Evolutionary conservation across 768 basidiomycete species (phyloP), one percentile per base, ranked within the genome.

Genomic region (Tricholoma saponaceum): DNA sequence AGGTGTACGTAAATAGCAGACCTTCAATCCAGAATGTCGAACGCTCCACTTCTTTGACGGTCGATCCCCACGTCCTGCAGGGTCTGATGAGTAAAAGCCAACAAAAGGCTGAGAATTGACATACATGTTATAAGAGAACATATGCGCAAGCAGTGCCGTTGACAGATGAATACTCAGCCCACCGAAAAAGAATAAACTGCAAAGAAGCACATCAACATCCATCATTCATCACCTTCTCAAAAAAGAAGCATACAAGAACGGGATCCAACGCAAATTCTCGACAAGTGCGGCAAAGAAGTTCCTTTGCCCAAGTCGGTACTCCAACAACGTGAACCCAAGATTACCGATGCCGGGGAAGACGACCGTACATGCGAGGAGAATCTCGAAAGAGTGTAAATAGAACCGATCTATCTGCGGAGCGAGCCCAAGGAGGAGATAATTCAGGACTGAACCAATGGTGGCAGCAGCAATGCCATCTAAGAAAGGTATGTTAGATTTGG

Each of bases 331-430:
- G 70, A 84, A 90, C 13, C 86, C 87, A 32, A 90, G 64, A 68
- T 87, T 91, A 1, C 89, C 89, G 18, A 87, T 70, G 25, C 84
- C 88, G 59, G 87, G 83, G 73, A 91, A 92, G 18, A 91, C 87
- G 54, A 89, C 80, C 0, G 82, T 81, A 50, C 87, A 89, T 16
- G 89, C 87, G 26, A 90, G 78, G 69, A 87, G 84, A 64, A 91
- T 88, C 68, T 90, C 89, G 67, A 90, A 91, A 63, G 81, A 83
- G 74, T 89, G 87, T 61, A 90, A 74, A 74, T 91, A 91, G 73
- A 86, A 90, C 28, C 78, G 76, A 63, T 91, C 10, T 23, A 90
- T 76, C 33, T 83, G 77, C 47, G 86, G 79, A 58, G 74, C 81
- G 60, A 87, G 84, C 0, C 89, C 89, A 51, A 91, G 87, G 25